Percentiles rank a stretch among this genome's conserved stretches.
These are phyloP conservation scores for Paramyrothecium roridum DNA, from an alignment of 2,329 filamentous ascomycete species.

Conservation along the genomic window DNA sequence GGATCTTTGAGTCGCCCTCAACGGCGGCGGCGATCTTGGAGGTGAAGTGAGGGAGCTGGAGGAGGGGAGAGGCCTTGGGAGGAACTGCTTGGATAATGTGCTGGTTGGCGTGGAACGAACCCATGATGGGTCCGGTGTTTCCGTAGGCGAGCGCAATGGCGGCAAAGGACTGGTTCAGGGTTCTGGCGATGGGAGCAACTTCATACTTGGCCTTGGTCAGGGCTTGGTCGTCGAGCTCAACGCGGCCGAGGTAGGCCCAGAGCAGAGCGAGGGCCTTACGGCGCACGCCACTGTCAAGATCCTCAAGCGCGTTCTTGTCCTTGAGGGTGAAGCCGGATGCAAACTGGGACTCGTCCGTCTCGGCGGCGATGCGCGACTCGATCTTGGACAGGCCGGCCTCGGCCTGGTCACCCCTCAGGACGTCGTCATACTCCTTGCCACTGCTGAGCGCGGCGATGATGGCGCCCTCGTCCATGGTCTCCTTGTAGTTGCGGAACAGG, in stretches of 20 bases:
- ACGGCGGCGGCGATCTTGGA: slow-evolving; percentile 62
- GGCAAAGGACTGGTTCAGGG: slow-evolving; percentile 81
- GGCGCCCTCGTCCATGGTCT: slow-evolving; percentile 75
- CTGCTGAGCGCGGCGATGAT: slow-evolving; percentile 79
- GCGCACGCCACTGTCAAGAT: slow-evolving; percentile 74
- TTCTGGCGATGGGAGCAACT: slow-evolving; percentile 80
- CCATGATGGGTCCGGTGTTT: slow-evolving; percentile 76
- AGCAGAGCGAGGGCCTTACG: slow-evolving; percentile 86
- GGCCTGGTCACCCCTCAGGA: slow-evolving; percentile 73
- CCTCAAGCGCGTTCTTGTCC: slow-evolving; percentile 73
- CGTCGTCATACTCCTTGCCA: slow-evolving; percentile 78
- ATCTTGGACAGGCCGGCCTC: slow-evolving; percentile 79
- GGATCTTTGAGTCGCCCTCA: slow-evolving; percentile 71
- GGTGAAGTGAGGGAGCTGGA: slow-evolving; percentile 88
- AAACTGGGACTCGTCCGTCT: slow-evolving; percentile 48
- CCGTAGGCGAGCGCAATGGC: slow-evolving; percentile 86
- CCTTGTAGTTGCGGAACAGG: slow-evolving; percentile 89
- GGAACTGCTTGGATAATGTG: slow-evolving; percentile 85
- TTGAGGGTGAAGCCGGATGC: slow-evolving; percentile 63
- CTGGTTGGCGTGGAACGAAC: slow-evolving; percentile 79
- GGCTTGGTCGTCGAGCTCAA: slow-evolving; percentile 75
- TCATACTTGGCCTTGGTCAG: slow-evolving; percentile 86
- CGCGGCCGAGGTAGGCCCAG: slow-evolving; percentile 90
- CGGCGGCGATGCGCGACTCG: slow-evolving; percentile 73
- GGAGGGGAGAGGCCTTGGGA: slow-evolving; percentile 78